Evolutionary conservation across 371 early-diverging fungal genomes (phyloP).

Genomic region (Mucor indicus): DNA sequence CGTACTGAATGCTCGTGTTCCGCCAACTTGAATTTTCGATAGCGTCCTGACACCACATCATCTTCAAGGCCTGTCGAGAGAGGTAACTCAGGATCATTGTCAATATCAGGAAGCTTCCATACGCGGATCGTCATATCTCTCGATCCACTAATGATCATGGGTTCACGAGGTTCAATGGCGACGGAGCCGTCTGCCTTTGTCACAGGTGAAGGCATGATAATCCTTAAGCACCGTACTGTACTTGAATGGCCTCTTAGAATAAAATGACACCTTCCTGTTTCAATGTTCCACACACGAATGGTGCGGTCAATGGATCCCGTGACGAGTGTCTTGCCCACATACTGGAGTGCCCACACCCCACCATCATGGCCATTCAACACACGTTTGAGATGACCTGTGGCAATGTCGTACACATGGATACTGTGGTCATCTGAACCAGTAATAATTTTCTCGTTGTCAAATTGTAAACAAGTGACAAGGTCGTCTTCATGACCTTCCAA

Average conservation of each 20-base stretch:
- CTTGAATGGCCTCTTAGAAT: conserved; percentile 93
- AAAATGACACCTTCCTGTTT: conserved; percentile 81
- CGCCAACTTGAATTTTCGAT: conserved; percentile 56
- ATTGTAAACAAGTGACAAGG: conserved; percentile 94
- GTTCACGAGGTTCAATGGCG: conserved; percentile 59
- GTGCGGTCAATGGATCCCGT: conserved; percentile 97
- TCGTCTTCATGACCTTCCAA: conserved; percentile 77
- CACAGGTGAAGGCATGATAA: conserved; percentile 69
- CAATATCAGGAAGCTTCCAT: conserved; percentile 88
- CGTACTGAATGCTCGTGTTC: conserved; percentile 95
- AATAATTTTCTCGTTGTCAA: conserved; percentile 91
- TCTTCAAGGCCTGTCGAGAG: conserved; percentile 15
- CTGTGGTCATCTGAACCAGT: conserved; percentile 88
- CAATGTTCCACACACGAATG: conserved; percentile 96
- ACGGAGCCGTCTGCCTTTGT: conserved; percentile 39
- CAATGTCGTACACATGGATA: conserved; percentile 87
- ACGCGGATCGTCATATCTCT: conserved; percentile 94
- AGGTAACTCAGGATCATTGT: conserved; percentile 47
- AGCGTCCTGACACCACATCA: conserved; percentile 10
- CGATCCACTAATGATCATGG: conserved; percentile 94
- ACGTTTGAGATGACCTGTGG: conserved; percentile 68
- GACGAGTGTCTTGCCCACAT: conserved; percentile 83
- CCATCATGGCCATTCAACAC: conserved; percentile 92
- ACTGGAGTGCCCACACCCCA: conserved; percentile 98
- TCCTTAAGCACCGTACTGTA: conserved; percentile 94